Conservation (phyloP, 2,329 filamentous ascomycete genomes). For the Mollisiaceae sp. region DNA sequence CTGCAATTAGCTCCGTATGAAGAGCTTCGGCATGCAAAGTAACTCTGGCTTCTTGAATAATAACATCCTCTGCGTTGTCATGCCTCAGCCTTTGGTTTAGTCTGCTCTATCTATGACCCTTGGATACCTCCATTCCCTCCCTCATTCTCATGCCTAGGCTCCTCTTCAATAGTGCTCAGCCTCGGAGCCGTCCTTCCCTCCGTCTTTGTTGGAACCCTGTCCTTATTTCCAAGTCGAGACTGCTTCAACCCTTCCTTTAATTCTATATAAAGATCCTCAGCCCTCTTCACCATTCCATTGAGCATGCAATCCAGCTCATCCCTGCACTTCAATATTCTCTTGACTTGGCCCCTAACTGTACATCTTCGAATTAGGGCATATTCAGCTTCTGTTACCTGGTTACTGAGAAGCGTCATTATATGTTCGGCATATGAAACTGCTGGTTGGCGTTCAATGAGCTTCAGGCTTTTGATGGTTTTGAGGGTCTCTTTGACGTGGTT, state of each 20-base stretch:
- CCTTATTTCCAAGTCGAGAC: background rate
- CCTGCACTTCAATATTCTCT: background rate
- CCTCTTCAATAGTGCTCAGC: background rate
- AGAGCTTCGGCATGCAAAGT: background rate
- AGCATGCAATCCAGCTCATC: background rate
- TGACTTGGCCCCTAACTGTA: background rate
- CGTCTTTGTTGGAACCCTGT: background rate
- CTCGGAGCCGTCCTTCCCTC: background rate
- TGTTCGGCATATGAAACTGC: background rate
- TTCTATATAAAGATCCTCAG: background rate
- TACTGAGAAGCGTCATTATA: background rate
- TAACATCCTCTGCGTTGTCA: background rate
- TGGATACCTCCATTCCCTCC: background rate
- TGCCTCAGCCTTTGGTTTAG: background rate
- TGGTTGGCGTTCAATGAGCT: background rate
- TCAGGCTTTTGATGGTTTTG: background rate
- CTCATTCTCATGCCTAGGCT: background rate
- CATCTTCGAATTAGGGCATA: background rate
- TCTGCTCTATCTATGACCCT: background rate
- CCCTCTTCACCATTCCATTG: background rate
- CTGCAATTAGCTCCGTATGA: background rate
- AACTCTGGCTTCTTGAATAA: background rate
- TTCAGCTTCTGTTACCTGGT: background rate
- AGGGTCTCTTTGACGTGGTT: background rate
- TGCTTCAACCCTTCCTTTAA: background rate